Conservation (phyloP, 2,329 filamentous ascomycete genomes). For the Lachnellula hyalina region DNA sequence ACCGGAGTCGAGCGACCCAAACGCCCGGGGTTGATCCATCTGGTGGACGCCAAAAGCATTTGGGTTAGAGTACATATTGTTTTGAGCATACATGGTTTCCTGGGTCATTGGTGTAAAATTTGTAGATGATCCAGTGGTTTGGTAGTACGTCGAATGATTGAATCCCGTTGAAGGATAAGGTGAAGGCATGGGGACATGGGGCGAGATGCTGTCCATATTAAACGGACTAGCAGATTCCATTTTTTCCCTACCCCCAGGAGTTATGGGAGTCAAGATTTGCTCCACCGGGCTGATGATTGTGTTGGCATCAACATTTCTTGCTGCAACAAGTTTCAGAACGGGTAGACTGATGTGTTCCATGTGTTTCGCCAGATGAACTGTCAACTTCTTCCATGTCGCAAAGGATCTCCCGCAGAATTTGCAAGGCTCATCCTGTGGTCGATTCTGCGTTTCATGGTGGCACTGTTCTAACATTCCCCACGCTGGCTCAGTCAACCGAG, state of each 20-base stretch:
- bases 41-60: constrained; percentile 16
- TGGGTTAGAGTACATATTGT: constrained; percentile 16
- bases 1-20: constrained; percentile 16
- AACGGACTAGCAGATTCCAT: constrained; percentile 26
- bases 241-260: constrained; percentile 22
- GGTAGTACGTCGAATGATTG: constrained; percentile 18
- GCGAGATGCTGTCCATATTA: constrained; percentile 23
- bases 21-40: constrained; percentile 17
- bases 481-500: constrained; percentile 54
- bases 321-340: constrained; percentile 57
- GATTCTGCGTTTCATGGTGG: constrained; percentile 60
- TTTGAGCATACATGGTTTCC: constrained; percentile 15
- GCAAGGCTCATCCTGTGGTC: constrained; percentile 72
- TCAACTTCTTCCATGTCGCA: constrained; percentile 85
- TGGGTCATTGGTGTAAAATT: constrained; percentile 17
- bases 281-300: constrained; percentile 65
- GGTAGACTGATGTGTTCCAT: constrained; percentile 91
- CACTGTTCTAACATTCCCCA: constrained; percentile 77
- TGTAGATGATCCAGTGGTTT: constrained; percentile 10
- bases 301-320: constrained; percentile 49
- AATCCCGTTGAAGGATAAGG: constrained; percentile 20
- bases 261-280: constrained; percentile 27
- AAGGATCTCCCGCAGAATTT: constrained; percentile 80
- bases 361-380: constrained; percentile 87
- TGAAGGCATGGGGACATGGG: constrained; percentile 16